Evolutionary conservation across 331 rosid genomes (phyloP).

Genomic region (Rhamnella rubrinervis): DNA sequence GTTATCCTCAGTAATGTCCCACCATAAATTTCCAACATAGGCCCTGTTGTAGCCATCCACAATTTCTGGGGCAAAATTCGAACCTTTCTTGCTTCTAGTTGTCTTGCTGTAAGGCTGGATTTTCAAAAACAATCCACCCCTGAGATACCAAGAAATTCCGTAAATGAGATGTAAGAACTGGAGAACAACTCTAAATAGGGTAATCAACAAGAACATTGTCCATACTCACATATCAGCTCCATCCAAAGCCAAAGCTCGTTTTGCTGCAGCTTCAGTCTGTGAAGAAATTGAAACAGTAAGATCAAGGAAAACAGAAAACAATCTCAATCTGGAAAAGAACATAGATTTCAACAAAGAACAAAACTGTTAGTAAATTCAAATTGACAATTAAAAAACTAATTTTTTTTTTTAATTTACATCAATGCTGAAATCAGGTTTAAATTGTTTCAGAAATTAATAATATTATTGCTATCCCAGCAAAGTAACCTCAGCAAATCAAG

Average conservation of each 20-base stretch:
- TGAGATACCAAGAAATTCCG: slow-evolving; percentile 35
- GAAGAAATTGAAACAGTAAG: slow-evolving; percentile 17
- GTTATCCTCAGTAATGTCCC: slow-evolving; percentile 85
- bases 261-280: slow-evolving; percentile 93
- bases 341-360: background rate
- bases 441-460: background rate
- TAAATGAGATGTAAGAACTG: slow-evolving; percentile 21
- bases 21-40: slow-evolving; percentile 81
- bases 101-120: slow-evolving; percentile 69
- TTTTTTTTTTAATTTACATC: background rate
- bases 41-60: slow-evolving; percentile 87
- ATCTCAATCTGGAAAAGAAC: background rate
- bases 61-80: slow-evolving; percentile 64
- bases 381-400: background rate
- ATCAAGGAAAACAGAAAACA: slow-evolving; percentile 8
- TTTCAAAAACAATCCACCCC: slow-evolving; percentile 90
- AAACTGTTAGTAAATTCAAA: slow-evolving; percentile 2
- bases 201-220: slow-evolving; percentile 9
- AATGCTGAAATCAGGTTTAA: background rate
- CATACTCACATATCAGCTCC: slow-evolving; percentile 93
- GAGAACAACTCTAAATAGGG: slow-evolving; percentile 6
- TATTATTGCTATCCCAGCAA: background rate
- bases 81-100: slow-evolving; percentile 43
- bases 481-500: background rate
- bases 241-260: slow-evolving; percentile 84